These are phyloP conservation scores for Oenanthe javanica DNA, from an alignment of 140 eudicot genomes.

Conservation along the genomic window DNA sequence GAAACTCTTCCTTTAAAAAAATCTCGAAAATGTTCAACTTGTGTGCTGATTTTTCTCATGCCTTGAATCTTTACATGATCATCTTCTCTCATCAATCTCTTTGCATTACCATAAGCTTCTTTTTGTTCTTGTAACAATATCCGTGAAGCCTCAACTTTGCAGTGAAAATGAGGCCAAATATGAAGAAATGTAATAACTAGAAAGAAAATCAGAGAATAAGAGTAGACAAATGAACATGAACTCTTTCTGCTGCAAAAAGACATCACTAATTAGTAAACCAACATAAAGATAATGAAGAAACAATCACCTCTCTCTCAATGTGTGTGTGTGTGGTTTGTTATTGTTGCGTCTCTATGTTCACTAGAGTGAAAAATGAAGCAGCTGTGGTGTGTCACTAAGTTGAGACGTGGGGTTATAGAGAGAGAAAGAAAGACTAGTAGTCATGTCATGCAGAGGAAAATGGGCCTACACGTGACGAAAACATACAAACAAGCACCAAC, in stretches of 20 bases:
- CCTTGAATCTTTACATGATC: neutral
- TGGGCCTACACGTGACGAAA: slow-evolving; percentile 23
- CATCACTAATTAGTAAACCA: slow-evolving; percentile 39
- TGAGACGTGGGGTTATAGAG: neutral
- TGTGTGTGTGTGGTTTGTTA: neutral
- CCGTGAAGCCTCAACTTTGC: slow-evolving; percentile 54
- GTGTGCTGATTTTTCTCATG: neutral
- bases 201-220: slow-evolving; percentile 23
- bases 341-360: neutral
- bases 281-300: slow-evolving; percentile 29
- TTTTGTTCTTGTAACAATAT: slow-evolving; percentile 11
- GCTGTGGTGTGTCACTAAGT: neutral
- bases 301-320: neutral
- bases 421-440: neutral
- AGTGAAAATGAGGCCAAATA: slow-evolving; percentile 22
- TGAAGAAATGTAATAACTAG: slow-evolving; percentile 40
- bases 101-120: neutral
- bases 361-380: neutral
- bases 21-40: slow-evolving; percentile 33
- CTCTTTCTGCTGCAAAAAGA: slow-evolving; percentile 38
- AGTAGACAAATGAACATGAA: slow-evolving; percentile 16
- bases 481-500: slow-evolving; percentile 12
- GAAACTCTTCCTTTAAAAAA: slow-evolving; percentile 40
- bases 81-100: neutral
- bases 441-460: slow-evolving; percentile 21